A percentile compares a stretch with the other conserved stretches of the same genome.
Conservation (phyloP, 257 asterid species). For the Salvia hispanica region DNA sequence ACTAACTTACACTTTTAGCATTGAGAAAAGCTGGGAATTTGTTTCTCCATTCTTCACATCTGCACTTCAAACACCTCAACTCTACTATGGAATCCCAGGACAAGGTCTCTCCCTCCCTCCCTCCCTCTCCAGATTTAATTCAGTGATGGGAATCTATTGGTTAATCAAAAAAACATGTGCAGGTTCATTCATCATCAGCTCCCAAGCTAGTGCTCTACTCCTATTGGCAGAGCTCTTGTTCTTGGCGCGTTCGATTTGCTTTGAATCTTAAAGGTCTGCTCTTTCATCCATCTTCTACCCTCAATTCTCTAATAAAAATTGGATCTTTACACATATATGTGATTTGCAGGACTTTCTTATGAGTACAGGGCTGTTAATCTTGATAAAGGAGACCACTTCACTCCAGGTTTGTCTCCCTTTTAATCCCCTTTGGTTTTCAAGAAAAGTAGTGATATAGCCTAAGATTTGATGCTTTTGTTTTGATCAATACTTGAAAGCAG, state of each 20-base stretch:
- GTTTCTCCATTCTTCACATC: not conserved
- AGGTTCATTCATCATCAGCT: slow-evolving; percentile 44
- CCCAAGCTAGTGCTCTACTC: slow-evolving; percentile 67
- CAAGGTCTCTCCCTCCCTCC: slow-evolving; percentile 10
- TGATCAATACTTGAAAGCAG: not conserved
- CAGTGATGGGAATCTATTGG: not conserved
- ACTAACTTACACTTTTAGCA: not conserved
- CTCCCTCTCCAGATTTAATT: not conserved
- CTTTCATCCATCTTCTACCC: not conserved
- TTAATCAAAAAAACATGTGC: slow-evolving; percentile 17
- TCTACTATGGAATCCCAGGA: slow-evolving; percentile 12
- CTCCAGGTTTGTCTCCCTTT: slow-evolving; percentile 48
- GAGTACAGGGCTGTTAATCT: slow-evolving; percentile 79
- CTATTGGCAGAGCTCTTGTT: slow-evolving; percentile 82
- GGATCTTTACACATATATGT: no score
- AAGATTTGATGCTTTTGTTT: not conserved
- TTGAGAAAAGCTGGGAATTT: not conserved
- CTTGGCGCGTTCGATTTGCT: slow-evolving; percentile 89
- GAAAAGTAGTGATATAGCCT: not conserved
- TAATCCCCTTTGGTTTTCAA: not conserved
- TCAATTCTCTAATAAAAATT: not conserved
- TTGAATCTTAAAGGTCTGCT: slow-evolving; percentile 66
- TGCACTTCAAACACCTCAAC: not conserved
- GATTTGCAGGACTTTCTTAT: slow-evolving; percentile 55
- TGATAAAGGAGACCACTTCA: slow-evolving; percentile 60